Evolutionary conservation across 2,329 filamentous ascomycete species (phyloP).

Genomic region (Ilyonectria destructans): DNA sequence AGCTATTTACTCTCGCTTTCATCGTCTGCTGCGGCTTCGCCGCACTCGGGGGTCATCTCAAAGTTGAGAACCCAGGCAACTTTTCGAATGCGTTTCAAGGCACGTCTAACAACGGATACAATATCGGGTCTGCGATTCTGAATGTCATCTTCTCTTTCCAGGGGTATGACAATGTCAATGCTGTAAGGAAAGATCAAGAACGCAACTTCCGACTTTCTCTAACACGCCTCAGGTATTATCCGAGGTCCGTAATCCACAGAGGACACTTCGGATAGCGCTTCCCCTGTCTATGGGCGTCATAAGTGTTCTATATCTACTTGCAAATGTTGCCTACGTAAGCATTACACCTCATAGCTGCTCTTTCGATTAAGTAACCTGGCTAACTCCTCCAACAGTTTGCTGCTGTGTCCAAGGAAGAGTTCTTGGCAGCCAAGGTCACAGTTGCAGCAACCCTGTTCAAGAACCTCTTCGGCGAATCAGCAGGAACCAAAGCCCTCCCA

Average conservation of each 20-base stretch:
- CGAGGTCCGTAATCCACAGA: constrained; percentile 28
- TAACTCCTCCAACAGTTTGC: constrained; percentile 17
- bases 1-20: constrained; percentile 32
- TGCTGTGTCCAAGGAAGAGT: constrained; percentile 29
- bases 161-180: constrained; percentile 37
- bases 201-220: not conserved
- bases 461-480: constrained; percentile 32
- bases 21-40: constrained; percentile 38
- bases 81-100: constrained; percentile 31
- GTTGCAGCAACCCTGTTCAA: constrained; percentile 32
- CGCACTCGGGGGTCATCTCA: constrained; percentile 29
- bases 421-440: constrained; percentile 26
- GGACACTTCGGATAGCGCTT: constrained; percentile 28
- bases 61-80: constrained; percentile 30
- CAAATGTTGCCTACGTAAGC: constrained; percentile 33
- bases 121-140: constrained; percentile 30
- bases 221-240: constrained; percentile 26
- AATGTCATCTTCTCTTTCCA: constrained; percentile 33
- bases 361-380: not conserved
- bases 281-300: constrained; percentile 26
- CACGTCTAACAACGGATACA: constrained; percentile 27
- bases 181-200: constrained; percentile 3
- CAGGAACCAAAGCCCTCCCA: constrained; percentile 30
- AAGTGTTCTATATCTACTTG: constrained; percentile 27
- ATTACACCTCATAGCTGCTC: rapidly evolving